Conservation (phyloP, 192 early-diverging fungal species). For the Mortierella antarctica region DNA sequence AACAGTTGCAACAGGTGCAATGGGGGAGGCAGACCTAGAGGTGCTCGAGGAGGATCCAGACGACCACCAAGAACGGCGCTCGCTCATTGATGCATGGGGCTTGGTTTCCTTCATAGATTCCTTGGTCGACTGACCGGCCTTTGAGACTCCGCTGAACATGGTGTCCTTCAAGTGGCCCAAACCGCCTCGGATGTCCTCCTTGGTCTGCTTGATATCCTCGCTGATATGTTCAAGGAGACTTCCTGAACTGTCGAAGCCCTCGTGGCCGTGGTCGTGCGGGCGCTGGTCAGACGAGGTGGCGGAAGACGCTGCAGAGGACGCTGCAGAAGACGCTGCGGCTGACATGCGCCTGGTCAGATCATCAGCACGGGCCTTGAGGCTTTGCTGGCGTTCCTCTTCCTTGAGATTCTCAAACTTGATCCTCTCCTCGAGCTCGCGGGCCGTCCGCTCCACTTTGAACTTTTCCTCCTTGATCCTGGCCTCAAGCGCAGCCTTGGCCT, state of each 20-base stretch:
- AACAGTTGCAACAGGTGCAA: not conserved
- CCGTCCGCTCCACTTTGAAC: slow-evolving; percentile 14
- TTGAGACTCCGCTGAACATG: slow-evolving; percentile 10
- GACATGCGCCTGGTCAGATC: not conserved
- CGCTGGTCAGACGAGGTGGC: too few relatives aligned
- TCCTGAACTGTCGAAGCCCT: slow-evolving; percentile 17
- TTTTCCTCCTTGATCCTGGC: slow-evolving; percentile 24
- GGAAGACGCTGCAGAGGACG: slow-evolving; percentile 2
- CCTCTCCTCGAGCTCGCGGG: slow-evolving; percentile 26
- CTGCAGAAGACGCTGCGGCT: not conserved
- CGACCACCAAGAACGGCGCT: slow-evolving; percentile 11
- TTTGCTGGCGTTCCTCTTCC: slow-evolving; percentile 4
- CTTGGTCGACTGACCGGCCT: slow-evolving; percentile 19
- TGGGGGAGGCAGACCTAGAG: not conserved
- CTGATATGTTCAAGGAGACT: slow-evolving; percentile 23
- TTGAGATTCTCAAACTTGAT: slow-evolving; percentile 24
- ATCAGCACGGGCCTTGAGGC: slow-evolving; percentile 3
- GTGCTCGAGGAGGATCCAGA: not conserved
- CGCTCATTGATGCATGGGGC: not conserved
- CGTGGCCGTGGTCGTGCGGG: not conserved
- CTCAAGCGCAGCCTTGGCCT: slow-evolving; percentile 31
- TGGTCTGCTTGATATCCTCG: slow-evolving; percentile 38
- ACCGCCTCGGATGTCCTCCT: slow-evolving; percentile 21
- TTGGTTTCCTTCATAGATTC: not conserved
- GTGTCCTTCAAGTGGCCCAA: slow-evolving; percentile 18